Evolutionary conservation across 129 eudicot genomes (phyloP), one percentile per base, ranked within the genome.

Genomic region (Flaveria linearis): DNA sequence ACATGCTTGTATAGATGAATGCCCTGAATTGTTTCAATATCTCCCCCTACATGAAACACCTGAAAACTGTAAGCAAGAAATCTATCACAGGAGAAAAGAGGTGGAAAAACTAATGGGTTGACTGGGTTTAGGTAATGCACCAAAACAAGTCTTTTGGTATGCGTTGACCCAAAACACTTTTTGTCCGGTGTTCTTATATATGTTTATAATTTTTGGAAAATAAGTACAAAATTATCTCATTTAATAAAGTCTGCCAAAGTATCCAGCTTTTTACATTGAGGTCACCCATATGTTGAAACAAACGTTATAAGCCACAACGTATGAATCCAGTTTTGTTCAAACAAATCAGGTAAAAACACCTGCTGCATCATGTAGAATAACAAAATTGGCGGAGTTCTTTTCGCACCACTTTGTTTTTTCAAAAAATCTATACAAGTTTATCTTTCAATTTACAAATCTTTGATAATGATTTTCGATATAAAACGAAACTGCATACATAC

Each of bases 1-100:
- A 94, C 96, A 16, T 86, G 84, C 84, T 86, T 86, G 76, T 87
- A 89, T 33, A 94, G 84, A 69, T 76, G 84, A 75, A 84, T 91
- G 76, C 84, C 94, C 73, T 86, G 93, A 68, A 94, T 89, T 89
- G 96, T 80, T 89, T 94, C 88, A 94, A 80, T 36, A 94, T 86
- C 79, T 91, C 99, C 78, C 91, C 99, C 99, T 94, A 88, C 60
- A 74, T 72, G 22, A 62, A 80, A 50, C 65, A 76, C 57, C 71
- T 45, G 12, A 43, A 55, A 36, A 5, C 42, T 23, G 49, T 39
- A 22, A 66, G 62, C 39, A 70, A 13, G 43, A 43, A 30, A 68
- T 36, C 73, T 23, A 73, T 58, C 61, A 68, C 68, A 20, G 26
- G 9, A 36, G 11, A 74, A 69, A 60, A 15, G 60, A 41, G 41